Evolutionary conservation across 2,329 filamentous ascomycete species (phyloP).

Genomic region (Aureobasidium vineae): DNA sequence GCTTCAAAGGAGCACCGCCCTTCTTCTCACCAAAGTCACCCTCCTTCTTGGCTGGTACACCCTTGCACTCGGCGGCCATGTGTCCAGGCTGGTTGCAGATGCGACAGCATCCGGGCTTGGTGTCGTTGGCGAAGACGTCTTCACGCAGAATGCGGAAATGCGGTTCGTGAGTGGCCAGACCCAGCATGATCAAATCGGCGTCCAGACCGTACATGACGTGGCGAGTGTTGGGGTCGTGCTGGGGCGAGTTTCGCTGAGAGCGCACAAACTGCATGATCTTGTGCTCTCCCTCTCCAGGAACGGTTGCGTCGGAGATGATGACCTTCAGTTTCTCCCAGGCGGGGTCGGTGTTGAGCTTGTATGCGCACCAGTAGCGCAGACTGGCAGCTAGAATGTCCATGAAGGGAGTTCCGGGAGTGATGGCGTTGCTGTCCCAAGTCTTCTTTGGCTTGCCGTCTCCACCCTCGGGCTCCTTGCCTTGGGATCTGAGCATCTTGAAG

Average conservation of each 20-base stretch:
- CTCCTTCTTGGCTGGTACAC: constrained; percentile 72
- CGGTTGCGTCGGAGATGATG: constrained; percentile 97
- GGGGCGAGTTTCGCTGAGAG: constrained; percentile 83
- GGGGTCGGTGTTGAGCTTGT: constrained; percentile 96
- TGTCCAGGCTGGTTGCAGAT: constrained; percentile 93
- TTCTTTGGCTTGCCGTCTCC: constrained; percentile 67
- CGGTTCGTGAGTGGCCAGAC: constrained; percentile 93
- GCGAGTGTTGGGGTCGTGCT: constrained; percentile 93
- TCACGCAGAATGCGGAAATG: constrained; percentile 95
- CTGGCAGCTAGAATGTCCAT: constrained; percentile 94
- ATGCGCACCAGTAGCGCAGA: constrained; percentile 93
- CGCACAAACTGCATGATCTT: constrained; percentile 99
- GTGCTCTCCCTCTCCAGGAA: constrained; percentile 96
- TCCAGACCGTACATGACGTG: constrained; percentile 98
- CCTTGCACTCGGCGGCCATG: constrained; percentile 79
- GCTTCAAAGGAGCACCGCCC: constrained; percentile 68
- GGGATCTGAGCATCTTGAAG: constrained; percentile 73
- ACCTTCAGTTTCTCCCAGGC: constrained; percentile 95
- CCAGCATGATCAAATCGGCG: constrained; percentile 98
- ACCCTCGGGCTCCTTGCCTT: constrained; percentile 48
- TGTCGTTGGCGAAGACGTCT: constrained; percentile 92
- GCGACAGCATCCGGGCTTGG: constrained; percentile 76
- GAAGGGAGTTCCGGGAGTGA: constrained; percentile 95
- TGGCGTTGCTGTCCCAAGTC: constrained; percentile 85
- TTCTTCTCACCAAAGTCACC: constrained; percentile 76